Percentiles rank a stretch among this genome's conserved stretches.
Conservation (phyloP, 164 flowering plant genomes). For the Aristolochia contorta region DNA sequence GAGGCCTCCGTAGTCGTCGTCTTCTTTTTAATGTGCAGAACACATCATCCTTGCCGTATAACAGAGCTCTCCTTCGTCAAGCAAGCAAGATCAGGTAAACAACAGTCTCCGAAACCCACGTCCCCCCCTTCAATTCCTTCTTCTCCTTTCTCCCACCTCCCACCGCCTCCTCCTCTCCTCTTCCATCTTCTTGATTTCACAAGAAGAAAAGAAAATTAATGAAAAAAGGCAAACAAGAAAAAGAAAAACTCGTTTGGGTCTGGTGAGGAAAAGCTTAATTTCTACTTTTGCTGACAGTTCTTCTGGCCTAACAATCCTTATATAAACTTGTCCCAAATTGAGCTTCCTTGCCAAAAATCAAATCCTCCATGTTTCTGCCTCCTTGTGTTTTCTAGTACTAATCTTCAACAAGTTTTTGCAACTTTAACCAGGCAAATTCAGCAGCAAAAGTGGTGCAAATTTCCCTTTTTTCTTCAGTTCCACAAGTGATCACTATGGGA, state of each 20-base stretch:
- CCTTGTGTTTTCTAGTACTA: slow-evolving; percentile 9
- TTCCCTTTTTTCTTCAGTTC: slow-evolving; percentile 11
- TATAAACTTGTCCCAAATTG: slow-evolving; percentile 19
- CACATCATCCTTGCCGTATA: slow-evolving; percentile 7
- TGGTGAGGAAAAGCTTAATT: slow-evolving; percentile 5
- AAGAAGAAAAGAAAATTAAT: slow-evolving; percentile 3
- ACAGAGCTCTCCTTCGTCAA: background rate
- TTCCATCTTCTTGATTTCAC: background rate
- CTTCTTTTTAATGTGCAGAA: slow-evolving; percentile 5
- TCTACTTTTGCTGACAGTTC: slow-evolving; percentile 27
- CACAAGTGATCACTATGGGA: slow-evolving; percentile 19
- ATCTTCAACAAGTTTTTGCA: slow-evolving; percentile 1
- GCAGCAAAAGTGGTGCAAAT: slow-evolving; percentile 5
- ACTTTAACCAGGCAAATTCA: slow-evolving; percentile 9
- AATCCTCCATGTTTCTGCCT: slow-evolving; percentile 11
- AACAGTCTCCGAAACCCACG: background rate
- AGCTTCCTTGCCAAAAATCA: slow-evolving; percentile 13
- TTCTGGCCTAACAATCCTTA: slow-evolving; percentile 13
- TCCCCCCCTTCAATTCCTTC: background rate
- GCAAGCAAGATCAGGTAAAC: slow-evolving; percentile 15
- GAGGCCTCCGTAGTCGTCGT: background rate
- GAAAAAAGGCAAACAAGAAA: no score
- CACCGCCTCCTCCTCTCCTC: background rate
- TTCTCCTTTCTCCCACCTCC: background rate
- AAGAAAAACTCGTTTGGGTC: background rate